Evolutionary conservation across 2,329 filamentous ascomycete genomes (phyloP).

Genomic region (Emydomyces testavorans): DNA sequence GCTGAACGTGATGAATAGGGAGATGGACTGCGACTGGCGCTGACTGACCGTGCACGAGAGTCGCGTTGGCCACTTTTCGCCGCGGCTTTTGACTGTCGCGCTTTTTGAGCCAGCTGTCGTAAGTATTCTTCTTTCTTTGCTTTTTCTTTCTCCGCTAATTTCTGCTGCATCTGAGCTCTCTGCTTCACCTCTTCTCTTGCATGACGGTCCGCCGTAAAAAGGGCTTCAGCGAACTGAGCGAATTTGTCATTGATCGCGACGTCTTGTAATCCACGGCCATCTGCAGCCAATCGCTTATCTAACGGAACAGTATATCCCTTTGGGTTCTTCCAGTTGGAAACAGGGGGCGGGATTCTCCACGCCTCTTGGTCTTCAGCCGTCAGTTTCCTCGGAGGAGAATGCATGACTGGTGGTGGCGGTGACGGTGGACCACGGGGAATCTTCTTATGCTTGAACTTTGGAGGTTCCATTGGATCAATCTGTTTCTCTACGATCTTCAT

Average conservation of each 20-base stretch:
- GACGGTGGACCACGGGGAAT: conserved; percentile 86
- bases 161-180: conserved; percentile 86
- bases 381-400: conserved; percentile 84
- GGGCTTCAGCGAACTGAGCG: conserved; percentile 83
- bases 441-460: conserved; percentile 98
- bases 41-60: conserved; percentile 36
- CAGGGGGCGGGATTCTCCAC: conserved; percentile 81
- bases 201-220: conserved; percentile 89
- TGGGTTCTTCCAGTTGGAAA: conserved; percentile 98
- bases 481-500: conserved; percentile 97
- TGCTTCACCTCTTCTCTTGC: conserved; percentile 92
- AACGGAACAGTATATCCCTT: conserved; percentile 95
- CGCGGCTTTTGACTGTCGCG: conserved; percentile 63
- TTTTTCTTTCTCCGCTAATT: conserved; percentile 93
- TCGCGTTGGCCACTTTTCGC: conserved; percentile 41
- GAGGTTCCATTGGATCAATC: conserved; percentile 88
- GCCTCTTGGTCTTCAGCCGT: conserved; percentile 95
- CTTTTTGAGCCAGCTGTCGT: conserved; percentile 77
- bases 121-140: conserved; percentile 85
- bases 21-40: conserved; percentile 37
- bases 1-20: conserved; percentile 36
- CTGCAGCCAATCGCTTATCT: conserved; percentile 88
- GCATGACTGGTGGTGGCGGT: conserved; percentile 86
- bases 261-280: conserved; percentile 83
- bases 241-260: conserved; percentile 98